Conservation (phyloP, 371 early-diverging fungal species). For the Mortierella sp. region DNA sequence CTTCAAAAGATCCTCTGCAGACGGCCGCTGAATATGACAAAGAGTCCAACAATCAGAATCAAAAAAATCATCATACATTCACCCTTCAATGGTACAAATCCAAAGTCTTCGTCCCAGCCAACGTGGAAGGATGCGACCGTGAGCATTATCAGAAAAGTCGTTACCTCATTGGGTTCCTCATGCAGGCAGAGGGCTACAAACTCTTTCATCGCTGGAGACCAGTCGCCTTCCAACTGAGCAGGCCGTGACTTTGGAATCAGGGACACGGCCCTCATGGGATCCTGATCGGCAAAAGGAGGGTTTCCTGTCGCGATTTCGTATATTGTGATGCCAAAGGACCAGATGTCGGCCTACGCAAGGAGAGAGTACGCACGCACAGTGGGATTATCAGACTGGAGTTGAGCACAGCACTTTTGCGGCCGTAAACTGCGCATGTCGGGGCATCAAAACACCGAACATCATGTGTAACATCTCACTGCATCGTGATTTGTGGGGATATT, state of each 20-base stretch:
- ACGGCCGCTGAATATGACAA: constrained; percentile 58
- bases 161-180: constrained; percentile 85
- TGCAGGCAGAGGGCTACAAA: constrained; percentile 90
- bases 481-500: not conserved
- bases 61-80: too few relatives aligned
- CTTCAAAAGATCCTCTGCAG: constrained; percentile 69
- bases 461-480: not conserved
- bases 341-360: constrained; percentile 79
- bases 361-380: not conserved
- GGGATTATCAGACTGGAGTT: not conserved
- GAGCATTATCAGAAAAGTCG: not conserved
- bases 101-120: too few relatives aligned
- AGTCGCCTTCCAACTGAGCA: constrained; percentile 78
- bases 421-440: not conserved
- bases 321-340: constrained; percentile 96
- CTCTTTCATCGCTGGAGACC: constrained; percentile 84
- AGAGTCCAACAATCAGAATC: not conserved
- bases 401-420: not conserved
- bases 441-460: not conserved
- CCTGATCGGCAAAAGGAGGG: constrained; percentile 93
- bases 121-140: too few relatives aligned
- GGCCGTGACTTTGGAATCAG: constrained; percentile 85
- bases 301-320: constrained; percentile 96
- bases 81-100: too few relatives aligned
- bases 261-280: constrained; percentile 92